Base-by-base conservation (phyloP, 805 yeast genomes). In the Kluyveromyces starmeri region DNA sequence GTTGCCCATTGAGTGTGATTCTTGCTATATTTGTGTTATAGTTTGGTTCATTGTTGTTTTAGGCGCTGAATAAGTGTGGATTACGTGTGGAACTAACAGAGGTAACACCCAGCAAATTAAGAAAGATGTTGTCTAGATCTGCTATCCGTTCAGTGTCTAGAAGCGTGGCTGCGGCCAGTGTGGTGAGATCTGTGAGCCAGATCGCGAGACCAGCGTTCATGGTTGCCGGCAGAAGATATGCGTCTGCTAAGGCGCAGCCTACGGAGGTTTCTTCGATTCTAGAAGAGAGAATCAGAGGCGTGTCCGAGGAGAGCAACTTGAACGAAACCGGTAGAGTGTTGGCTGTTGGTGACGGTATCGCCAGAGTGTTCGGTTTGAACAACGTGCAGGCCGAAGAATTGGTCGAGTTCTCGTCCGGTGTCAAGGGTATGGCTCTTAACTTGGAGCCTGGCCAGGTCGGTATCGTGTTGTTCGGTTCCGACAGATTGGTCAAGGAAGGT, bases 391-490 rank as follows among this genome's bases (percentile, higher is more conserved):
- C 98, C 64, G 98, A 92, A 75, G 99, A 92, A 75, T 78, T 92
- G 68, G 96, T 92, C 61, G 98, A 92, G 74, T 94, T 92, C 75
- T 75, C 96, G 44, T 85, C 98, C 43, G 98, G 99, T 76, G 97
- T 89, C 59, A 85, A 88, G 72, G 99, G 98, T 82, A 92, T 92
- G 99, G 97, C 98, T 62, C 78, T 92, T 65, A 92, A 92, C 80
- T 83, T 92, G 79, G 99, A 92, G 74, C 95, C 97, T 59, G 96
- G 95, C 70, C 97, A 92, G 73, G 99, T 92, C 66, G 99, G 99
- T 85, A 80, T 92, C 64, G 99, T 92, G 72, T 75, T 92, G 70
- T 92, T 92, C 76, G 99, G 98, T 75, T 88, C 97, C 50, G 99
- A 92, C 70, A 79, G 95, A 68, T 78, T 79, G 55, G 97, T 92